These are phyloP conservation scores for Aspergillus chevalieri DNA, from an alignment of 2,329 filamentous ascomycete species.

Conservation along the genomic window DNA sequence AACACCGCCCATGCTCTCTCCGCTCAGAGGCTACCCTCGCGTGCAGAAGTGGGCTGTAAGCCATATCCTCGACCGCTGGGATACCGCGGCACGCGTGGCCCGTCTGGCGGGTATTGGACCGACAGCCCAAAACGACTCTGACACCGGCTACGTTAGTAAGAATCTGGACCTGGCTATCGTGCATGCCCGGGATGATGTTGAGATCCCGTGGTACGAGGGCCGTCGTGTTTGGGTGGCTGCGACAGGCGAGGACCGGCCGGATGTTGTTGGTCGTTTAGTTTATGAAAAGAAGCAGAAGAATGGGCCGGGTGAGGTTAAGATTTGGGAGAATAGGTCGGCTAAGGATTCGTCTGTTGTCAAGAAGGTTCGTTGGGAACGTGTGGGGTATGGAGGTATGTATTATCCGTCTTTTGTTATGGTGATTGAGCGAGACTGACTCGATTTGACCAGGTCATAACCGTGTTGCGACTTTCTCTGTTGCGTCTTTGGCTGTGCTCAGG, in stretches of 20 bases:
- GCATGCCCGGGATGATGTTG: slow-evolving; percentile 72
- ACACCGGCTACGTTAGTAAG: slow-evolving; percentile 47
- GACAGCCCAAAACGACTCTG: slow-evolving; percentile 39
- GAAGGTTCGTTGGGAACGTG: slow-evolving; percentile 39
- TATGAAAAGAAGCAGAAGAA: slow-evolving; percentile 23
- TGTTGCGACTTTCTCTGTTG: slow-evolving; percentile 35
- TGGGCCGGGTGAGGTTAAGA: slow-evolving; percentile 27
- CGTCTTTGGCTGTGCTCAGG: slow-evolving; percentile 32
- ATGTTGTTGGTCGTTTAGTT: slow-evolving; percentile 22
- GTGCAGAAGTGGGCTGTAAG: slow-evolving; percentile 56
- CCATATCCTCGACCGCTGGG: slow-evolving; percentile 75
- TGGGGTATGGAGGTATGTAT: slow-evolving; percentile 38
- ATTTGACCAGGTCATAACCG: slow-evolving; percentile 33
- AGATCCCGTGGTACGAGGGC: slow-evolving; percentile 64
- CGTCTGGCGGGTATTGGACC: slow-evolving; percentile 30
- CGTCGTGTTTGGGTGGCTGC: slow-evolving; percentile 35
- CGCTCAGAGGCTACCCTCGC: slow-evolving; percentile 61
- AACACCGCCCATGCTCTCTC: slow-evolving; percentile 68
- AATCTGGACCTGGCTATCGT: slow-evolving; percentile 63
- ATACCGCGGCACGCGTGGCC: slow-evolving; percentile 59
- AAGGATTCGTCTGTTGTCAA: slow-evolving; percentile 22
- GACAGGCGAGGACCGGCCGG: slow-evolving; percentile 22
- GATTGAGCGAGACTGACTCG: neutral
- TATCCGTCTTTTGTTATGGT: neutral
- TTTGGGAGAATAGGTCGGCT: slow-evolving; percentile 31